Base-by-base conservation (phyloP, 345 rosid species). In the Lepidium sativum region DNA sequence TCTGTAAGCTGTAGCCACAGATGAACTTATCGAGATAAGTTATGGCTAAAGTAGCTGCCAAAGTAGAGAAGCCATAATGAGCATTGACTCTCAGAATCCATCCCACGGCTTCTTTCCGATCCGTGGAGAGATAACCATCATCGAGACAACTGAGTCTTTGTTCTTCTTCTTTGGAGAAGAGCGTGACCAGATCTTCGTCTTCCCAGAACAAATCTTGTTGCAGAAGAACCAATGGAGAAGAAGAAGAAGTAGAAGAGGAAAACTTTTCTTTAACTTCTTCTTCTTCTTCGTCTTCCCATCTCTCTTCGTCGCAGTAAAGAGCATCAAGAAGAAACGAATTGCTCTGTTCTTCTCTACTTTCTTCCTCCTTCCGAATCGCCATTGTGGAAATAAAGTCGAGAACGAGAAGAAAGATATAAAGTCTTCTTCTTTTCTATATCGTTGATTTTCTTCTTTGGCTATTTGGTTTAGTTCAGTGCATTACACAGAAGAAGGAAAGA, bases 1-100 rank as follows among this genome's bases (percentile, higher is more conserved):
- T 66, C 56, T 84, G 86, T 42, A 78, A 72, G 14, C 74, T 80
- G 63, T 71, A 67, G 55, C 73, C 74, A 16, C 61, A 64, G 12
- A 95, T 74, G 78, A 95, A 91, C 75, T 95, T 80, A 69, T 95
- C 99, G 1, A 95, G 86, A 64, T 85, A 95, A 65, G 84, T 82
- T 35, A 88, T 77, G 32, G 97, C 92, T 43, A 95, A 81, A 6
- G 83, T 74, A 33, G 91, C 92, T 3, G 99, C 77, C 31, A 86
- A 79, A 17, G 82, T 71, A 2, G 91, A 73, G 84, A 91, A 95
- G 6, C 91, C 85, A 60, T 78, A 84, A 70, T 69, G 79, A 18
- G 85, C 80, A 65, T 73, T 78, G 72, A 84, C 97, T 57, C 71
- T 82, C 18, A 91, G 80, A 72, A 95, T 80, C 97, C 99, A 82